A percentile compares a stretch with the other conserved stretches of the same genome.
phyloP scores from a whole-genome alignment of 306 rosid genomes.

The Myrica gale region DNA sequence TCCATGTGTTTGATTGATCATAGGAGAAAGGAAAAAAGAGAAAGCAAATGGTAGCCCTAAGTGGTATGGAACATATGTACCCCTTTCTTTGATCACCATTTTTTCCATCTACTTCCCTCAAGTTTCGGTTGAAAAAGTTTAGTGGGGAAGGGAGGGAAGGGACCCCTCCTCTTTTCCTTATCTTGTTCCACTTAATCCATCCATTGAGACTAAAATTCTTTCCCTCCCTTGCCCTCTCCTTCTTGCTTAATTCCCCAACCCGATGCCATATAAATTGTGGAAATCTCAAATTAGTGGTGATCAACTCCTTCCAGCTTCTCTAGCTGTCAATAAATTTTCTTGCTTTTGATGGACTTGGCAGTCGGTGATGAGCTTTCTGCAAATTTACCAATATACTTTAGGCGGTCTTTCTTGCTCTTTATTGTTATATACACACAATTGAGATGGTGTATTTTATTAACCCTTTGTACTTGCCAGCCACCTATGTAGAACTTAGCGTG shows the following conservation, averaged over 20 bases:
- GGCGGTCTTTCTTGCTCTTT: not conserved
- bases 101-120: not conserved
- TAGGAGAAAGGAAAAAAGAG: not conserved
- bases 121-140: not conserved
- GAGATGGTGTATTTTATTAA: not conserved
- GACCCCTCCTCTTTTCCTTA: not conserved
- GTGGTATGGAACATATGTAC: not conserved
- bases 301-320: conserved; percentile 2
- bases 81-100: not conserved
- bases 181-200: not conserved
- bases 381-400: not conserved
- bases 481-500: not conserved
- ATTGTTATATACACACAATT: not conserved
- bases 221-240: not conserved
- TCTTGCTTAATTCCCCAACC: not conserved
- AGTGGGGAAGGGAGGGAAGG: not conserved
- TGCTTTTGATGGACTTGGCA: not conserved
- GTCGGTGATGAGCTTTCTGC: not conserved
- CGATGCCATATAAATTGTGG: not conserved
- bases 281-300: not conserved
- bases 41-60: not conserved
- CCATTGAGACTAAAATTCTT: not conserved
- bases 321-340: not conserved
- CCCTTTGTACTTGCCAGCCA: not conserved
- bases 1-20: not conserved